Evolutionary conservation across 805 yeast species (phyloP).

Genomic region (Yarrowia sp.): DNA sequence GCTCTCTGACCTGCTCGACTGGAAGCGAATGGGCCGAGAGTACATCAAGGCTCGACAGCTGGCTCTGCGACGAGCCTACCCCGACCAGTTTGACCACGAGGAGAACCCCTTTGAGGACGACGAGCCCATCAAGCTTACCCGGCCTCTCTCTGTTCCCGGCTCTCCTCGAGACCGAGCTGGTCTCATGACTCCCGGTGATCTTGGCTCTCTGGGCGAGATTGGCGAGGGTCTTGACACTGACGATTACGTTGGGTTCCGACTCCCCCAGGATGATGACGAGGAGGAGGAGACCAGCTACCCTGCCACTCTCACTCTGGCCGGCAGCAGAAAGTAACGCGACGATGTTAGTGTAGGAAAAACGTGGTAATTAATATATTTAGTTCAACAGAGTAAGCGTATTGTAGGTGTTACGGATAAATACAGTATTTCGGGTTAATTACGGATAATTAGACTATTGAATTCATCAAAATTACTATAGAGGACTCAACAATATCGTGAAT

Average conservation of each 20-base stretch:
- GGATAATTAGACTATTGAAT: no score
- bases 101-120: conserved; percentile 39
- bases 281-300: conserved; percentile 38
- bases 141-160: conserved; percentile 96
- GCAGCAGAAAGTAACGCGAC: neutral
- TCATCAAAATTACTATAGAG: no score
- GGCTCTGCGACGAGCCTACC: conserved; percentile 90
- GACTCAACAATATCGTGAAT: no score
- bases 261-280: conserved; percentile 43
- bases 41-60: conserved; percentile 92
- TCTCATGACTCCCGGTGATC: conserved; percentile 95
- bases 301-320: conserved; percentile 30
- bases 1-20: conserved; percentile 85
- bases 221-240: conserved; percentile 66
- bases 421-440: no score
- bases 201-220: conserved; percentile 93
- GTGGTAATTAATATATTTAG: neutral
- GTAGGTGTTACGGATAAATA: no score
- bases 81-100: conserved; percentile 61
- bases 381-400: neutral
- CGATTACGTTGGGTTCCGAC: conserved; percentile 58
- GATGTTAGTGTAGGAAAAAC: neutral
- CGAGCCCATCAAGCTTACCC: conserved; percentile 56
- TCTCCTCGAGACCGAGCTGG: conserved; percentile 78
- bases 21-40: conserved; percentile 98